Base-by-base conservation (phyloP, 2,329 filamentous ascomycete species). In the Ceratocystiopsis brevicomis region DNA sequence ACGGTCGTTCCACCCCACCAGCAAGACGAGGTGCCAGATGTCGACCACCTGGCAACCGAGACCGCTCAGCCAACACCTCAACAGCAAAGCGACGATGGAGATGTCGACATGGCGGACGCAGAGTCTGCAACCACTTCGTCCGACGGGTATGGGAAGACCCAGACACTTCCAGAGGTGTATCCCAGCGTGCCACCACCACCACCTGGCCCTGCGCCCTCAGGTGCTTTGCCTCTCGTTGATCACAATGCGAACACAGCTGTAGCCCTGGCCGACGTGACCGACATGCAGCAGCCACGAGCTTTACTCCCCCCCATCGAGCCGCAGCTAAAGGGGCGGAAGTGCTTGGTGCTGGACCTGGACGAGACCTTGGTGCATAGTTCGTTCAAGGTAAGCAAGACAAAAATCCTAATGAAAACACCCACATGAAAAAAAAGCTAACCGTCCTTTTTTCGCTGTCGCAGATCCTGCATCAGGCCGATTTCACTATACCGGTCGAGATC, bases 301-400 rank as follows among this genome's bases (percentile, higher is more conserved):
- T 67, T 98, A 34, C 65, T 98, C 44, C 86, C 86, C n/a, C 78
- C 87, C 1, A 73, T 88, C 51, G 69, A 77, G 37, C 78, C 84
- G 21, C 78, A 83, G 52, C 76, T 90, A 53, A 77, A 81, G 59
- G 85, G 86, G 25, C 79, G 83, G 56, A 98, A 98, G 61, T 98
- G 90, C 54, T 66, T 98, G 37, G 88, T 98, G 16, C 70, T 98
- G 39, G 90, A 98, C 64, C 66, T 98, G 48, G 90, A 98, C 53
- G 90, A 98, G 61, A 98, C 90, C 1, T 65, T 98, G 42, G 90
- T 98, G 19, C 90, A 98, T 65, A 96, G 90, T 60, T 96, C 90
- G 53, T 98, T 98, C 65, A 98, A 98, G 74, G 88, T 92, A 62
- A 52, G 66, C 52, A 8, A 12, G 14, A 32, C 32, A 12, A 33